These are phyloP conservation scores for Lactuca saligna DNA, from an alignment of 129 eudicot genomes.

Conservation along the genomic window DNA sequence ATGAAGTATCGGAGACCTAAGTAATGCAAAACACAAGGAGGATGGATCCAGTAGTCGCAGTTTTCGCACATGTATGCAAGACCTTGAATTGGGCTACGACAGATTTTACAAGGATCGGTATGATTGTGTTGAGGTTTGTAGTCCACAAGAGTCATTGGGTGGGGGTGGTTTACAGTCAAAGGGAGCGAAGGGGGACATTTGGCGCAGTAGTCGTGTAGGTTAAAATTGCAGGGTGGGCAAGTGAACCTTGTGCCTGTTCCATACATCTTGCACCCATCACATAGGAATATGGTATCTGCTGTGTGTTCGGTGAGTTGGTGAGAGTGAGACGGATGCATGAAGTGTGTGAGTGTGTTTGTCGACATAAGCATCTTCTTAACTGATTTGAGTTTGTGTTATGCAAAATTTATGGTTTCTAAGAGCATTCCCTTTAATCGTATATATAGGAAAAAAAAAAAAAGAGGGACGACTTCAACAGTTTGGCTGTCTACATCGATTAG, in stretches of 20 bases:
- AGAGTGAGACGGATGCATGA: slow-evolving; percentile 2
- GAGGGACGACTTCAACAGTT: no score
- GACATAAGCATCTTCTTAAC: not conserved
- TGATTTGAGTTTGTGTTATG: no score
- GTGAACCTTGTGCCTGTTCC: slow-evolving; percentile 19
- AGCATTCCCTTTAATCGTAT: no score
- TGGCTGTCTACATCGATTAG: no score
- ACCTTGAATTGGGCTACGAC: not conserved
- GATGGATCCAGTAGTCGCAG: slow-evolving; percentile 12
- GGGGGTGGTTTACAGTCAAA: slow-evolving; percentile 1
- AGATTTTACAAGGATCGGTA: not conserved
- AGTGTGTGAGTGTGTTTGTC: not conserved
- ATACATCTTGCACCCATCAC: slow-evolving; percentile 3
- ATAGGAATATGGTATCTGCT: not conserved
- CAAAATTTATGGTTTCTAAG: no score
- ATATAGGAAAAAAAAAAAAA: no score
- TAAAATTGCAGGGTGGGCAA: slow-evolving; percentile 3
- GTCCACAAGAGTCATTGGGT: slow-evolving; percentile 6
- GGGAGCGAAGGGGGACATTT: not conserved
- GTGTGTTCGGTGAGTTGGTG: not conserved
- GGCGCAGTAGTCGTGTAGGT: slow-evolving; percentile 14
- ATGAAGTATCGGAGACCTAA: slow-evolving; percentile 14
- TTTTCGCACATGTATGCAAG: not conserved
- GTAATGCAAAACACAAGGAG: slow-evolving; percentile 5
- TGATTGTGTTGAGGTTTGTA: not conserved